These are phyloP conservation scores for Cardamine chenopodiifolia DNA, from an alignment of 345 rosid species.

Conservation along the genomic window DNA sequence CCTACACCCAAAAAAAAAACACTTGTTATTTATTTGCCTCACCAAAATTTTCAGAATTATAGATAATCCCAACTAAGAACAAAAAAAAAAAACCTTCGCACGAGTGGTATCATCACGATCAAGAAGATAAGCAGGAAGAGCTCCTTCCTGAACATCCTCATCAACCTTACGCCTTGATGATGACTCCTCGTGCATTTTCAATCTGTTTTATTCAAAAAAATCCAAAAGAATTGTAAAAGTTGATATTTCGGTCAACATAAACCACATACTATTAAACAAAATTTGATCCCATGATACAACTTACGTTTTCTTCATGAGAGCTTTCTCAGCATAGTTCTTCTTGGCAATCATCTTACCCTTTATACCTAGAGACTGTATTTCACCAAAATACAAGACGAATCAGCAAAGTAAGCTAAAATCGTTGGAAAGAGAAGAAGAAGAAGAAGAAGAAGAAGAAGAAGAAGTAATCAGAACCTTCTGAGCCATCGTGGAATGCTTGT, in stretches of 20 bases:
- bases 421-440: too few species aligned
- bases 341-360: slow-evolving; percentile 84
- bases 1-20: slow-evolving; percentile 42
- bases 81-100: slow-evolving; percentile 57
- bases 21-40: slow-evolving; percentile 10
- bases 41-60: background rate
- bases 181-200: slow-evolving; percentile 96
- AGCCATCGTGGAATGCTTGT: slow-evolving; percentile 73
- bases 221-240: background rate
- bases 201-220: slow-evolving; percentile 40
- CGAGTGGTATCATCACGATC: slow-evolving; percentile 90
- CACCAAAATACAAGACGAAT: slow-evolving; percentile 2
- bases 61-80: background rate
- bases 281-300: too few species aligned
- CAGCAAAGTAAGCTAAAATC: background rate
- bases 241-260: background rate
- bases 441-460: background rate
- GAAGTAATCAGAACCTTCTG: slow-evolving; percentile 50
- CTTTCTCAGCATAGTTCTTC: slow-evolving; percentile 76
- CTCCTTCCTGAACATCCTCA: slow-evolving; percentile 91
- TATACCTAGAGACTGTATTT: slow-evolving; percentile 60
- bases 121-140: slow-evolving; percentile 89
- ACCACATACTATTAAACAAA: background rate
- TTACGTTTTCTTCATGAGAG: slow-evolving; percentile 78
- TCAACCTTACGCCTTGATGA: slow-evolving; percentile 78